Conservation (phyloP, 441 rosid species). For the Adansonia grandidieri region DNA sequence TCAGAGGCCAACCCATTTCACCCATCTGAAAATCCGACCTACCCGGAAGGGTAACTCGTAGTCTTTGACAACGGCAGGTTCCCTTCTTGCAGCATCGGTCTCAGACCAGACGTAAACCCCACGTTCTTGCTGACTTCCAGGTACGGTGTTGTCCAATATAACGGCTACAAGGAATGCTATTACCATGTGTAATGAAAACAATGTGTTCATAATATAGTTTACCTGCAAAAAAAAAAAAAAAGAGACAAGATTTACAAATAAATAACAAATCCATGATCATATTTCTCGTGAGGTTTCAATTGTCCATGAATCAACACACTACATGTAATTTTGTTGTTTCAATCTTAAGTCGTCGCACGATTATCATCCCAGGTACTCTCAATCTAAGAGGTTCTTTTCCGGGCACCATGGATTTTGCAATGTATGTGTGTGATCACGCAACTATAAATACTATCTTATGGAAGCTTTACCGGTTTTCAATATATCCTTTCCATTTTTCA, state of each 20-base stretch:
- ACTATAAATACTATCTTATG: background rate
- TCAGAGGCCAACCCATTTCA: conserved; percentile 20
- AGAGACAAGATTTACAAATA: background rate
- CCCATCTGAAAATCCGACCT: conserved; percentile 86
- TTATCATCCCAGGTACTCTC: background rate
- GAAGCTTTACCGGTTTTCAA: no score
- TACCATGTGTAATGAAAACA: conserved; percentile 75
- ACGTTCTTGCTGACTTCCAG: conserved; percentile 87
- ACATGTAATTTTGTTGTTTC: background rate
- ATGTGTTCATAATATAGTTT: conserved; percentile 84
- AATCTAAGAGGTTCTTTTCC: background rate
- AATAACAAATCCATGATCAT: background rate
- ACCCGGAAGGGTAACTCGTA: conserved; percentile 87
- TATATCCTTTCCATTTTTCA: no score
- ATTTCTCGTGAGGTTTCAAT: background rate
- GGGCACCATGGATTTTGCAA: background rate
- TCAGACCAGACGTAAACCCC: conserved; percentile 90
- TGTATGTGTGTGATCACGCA: background rate
- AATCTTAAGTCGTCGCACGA: background rate
- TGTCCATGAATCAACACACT: background rate
- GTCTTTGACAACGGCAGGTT: conserved; percentile 77
- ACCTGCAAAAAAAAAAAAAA: conserved; percentile 49
- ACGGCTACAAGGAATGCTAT: conserved; percentile 83
- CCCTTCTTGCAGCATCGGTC: conserved; percentile 72
- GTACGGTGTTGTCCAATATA: conserved; percentile 80